Conservation (phyloP, 192 early-diverging fungal species). For the Backusella tarrabulga region DNA sequence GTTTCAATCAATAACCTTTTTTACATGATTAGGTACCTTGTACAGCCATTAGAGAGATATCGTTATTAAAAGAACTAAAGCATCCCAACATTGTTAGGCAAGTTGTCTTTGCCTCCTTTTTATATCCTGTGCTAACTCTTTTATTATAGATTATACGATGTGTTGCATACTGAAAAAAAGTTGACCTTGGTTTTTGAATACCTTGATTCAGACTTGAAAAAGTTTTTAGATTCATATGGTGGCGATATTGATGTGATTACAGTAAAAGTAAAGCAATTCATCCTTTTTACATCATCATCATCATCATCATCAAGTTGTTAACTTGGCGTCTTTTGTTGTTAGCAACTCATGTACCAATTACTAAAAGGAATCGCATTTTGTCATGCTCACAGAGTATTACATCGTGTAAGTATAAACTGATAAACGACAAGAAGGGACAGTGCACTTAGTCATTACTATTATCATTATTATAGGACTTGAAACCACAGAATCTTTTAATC, state of each 20-base stretch:
- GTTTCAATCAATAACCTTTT: neutral
- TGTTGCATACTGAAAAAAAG: constrained; percentile 97
- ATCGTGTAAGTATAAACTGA: constrained; percentile 62
- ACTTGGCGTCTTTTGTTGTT: neutral
- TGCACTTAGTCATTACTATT: neutral
- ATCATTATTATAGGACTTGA: constrained; percentile 57
- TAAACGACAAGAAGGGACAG: neutral
- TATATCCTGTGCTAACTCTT: neutral
- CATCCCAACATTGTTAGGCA: constrained; percentile 86
- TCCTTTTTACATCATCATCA: neutral
- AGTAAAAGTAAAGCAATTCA: constrained; percentile 69
- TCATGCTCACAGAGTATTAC: constrained; percentile 93
- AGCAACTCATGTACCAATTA: constrained; percentile 97
- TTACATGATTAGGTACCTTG: constrained; percentile 61
- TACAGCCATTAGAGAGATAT: constrained; percentile 85
- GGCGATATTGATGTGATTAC: constrained; percentile 77
- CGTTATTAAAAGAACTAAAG: constrained; percentile 81
- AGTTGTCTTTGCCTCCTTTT: neutral
- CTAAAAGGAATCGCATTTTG: constrained; percentile 96
- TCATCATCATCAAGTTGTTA: neutral
- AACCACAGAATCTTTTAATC: constrained; percentile 93
- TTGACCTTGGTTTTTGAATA: constrained; percentile 98
- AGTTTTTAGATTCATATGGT: constrained; percentile 90
- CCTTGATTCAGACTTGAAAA: constrained; percentile 98
- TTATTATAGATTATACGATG: constrained; percentile 85